These are phyloP conservation scores for Coemansia sp. DNA, from an alignment of 192 early-diverging fungal species.

Conservation along the genomic window DNA sequence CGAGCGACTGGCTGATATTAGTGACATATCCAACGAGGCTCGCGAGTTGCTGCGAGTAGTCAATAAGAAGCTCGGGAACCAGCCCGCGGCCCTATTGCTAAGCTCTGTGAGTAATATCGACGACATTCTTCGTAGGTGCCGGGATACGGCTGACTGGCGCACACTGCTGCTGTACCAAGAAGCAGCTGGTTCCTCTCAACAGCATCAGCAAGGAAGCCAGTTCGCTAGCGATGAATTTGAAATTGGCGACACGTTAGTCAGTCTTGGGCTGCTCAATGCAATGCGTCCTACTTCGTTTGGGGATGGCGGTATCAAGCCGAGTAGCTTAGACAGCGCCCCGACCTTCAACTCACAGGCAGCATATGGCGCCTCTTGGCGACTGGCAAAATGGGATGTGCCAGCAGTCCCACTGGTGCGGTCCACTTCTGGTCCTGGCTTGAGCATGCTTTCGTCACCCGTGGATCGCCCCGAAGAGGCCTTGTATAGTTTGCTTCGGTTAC, in stretches of 20 bases:
- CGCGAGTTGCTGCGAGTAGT: conserved; percentile 27
- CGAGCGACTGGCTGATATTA: conserved; percentile 13
- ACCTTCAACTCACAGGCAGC: conserved; percentile 15
- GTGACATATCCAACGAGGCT: conserved; percentile 27
- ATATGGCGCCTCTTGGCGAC: conserved; percentile 45
- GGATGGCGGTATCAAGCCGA: not conserved
- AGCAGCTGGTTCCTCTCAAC: conserved; percentile 7
- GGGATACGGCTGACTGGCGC: conserved; percentile 39
- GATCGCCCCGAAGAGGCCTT: conserved; percentile 27
- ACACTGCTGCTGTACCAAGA: conserved; percentile 49
- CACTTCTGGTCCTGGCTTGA: not conserved
- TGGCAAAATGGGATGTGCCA: conserved; percentile 47
- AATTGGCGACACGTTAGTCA: conserved; percentile 43
- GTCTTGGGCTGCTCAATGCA: conserved; percentile 37
- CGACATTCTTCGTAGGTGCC: conserved; percentile 40
- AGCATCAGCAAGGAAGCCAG: not conserved
- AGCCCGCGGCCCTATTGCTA: conserved; percentile 38
- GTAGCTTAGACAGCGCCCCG: not conserved
- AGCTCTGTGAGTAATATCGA: conserved; percentile 16
- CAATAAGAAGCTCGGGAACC: conserved; percentile 38
- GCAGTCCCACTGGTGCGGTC: conserved; percentile 13
- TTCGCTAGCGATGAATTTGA: conserved; percentile 6
- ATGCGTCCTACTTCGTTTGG: conserved; percentile 12
- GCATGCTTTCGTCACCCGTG: conserved; percentile 6
- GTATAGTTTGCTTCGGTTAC: conserved; percentile 38